Evolutionary conservation across 106 monocot species (phyloP), one percentile per base, ranked within the genome.

Genomic region (Apostasia shenzhenica): DNA sequence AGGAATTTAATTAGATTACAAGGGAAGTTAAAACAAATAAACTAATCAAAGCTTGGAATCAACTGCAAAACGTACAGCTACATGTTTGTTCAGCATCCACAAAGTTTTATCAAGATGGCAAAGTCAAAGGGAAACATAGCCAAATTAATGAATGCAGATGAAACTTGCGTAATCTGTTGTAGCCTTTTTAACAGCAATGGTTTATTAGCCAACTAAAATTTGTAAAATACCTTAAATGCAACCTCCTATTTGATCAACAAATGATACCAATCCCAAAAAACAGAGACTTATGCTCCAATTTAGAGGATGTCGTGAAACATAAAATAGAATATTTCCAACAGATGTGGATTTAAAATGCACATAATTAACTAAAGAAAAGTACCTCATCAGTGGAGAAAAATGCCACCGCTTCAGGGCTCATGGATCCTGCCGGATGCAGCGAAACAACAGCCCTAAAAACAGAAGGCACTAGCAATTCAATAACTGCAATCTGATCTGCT

Each of bases 331-430:
- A 26, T 26, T 26, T 26, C 26, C 26, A 26, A 26, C 26, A 26
- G 26, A 26, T 26, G 26, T 26, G 26, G 26, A 26, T 26, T 26
- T 26, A 26, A 26, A 26, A 26, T 26, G 26, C 26, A 26, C 26
- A 26, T 26, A 26, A 26, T 26, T 26, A 26, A 26, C 26, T 62
- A 38, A 61, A 64, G 13, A 67, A 46, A 14, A 57, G 13, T 75
- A 91, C 95, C 91, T 95, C 95, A 78, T 86, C 82, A 72, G 95
- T 85, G 74, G 99, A 93, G 76, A 99, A 99, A 72, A 99, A 99
- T 56, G 93, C 83, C 9, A 88, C 83, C 48, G 99, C 78, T 78
- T 88, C 88, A 47, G 93, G 93, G 67, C 81, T 81, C 55, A 57
- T 80, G 56, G 93, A 99, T 74, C 99, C 99, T 50, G 85, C 87